Evolutionary conservation across 345 rosid genomes (phyloP).

Genomic region (Iberis pinnata): DNA sequence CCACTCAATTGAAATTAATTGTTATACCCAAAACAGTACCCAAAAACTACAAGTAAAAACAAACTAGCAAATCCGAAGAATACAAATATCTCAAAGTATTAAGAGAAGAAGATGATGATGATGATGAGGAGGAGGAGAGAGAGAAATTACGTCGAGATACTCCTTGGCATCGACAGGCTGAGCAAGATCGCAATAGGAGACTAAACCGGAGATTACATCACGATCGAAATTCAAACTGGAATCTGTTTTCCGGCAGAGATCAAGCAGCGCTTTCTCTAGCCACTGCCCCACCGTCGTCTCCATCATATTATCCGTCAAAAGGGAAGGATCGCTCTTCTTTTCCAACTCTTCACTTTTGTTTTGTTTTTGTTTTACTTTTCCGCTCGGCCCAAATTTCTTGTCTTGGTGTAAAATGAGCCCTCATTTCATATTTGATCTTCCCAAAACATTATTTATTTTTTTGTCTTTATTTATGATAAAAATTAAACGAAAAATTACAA

Average conservation of each 20-base stretch:
- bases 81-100: neutral
- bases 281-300: conserved; percentile 60
- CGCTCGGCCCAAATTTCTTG: too few relatives aligned
- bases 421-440: too few relatives aligned
- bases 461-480: too few relatives aligned
- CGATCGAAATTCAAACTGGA: conserved; percentile 73
- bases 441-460: too few relatives aligned
- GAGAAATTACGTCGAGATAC: conserved; percentile 66
- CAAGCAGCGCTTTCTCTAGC: conserved; percentile 69
- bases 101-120: neutral
- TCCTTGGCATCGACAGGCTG: conserved; percentile 90
- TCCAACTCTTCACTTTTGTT: too few relatives aligned
- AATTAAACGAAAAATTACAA: too few relatives aligned
- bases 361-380: too few relatives aligned
- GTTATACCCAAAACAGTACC: too few relatives aligned
- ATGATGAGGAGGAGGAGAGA: neutral
- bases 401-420: too few relatives aligned
- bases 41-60: neutral
- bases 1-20: neutral
- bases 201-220: conserved; percentile 76
- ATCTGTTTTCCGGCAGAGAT: conserved; percentile 51
- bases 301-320: conserved; percentile 39
- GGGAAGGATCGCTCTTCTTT: too few relatives aligned
- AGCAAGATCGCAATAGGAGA: conserved; percentile 88
- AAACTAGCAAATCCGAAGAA: neutral